These are phyloP conservation scores for Monilinia aucupariae DNA, from an alignment of 2,329 filamentous ascomycete genomes.

Conservation along the genomic window DNA sequence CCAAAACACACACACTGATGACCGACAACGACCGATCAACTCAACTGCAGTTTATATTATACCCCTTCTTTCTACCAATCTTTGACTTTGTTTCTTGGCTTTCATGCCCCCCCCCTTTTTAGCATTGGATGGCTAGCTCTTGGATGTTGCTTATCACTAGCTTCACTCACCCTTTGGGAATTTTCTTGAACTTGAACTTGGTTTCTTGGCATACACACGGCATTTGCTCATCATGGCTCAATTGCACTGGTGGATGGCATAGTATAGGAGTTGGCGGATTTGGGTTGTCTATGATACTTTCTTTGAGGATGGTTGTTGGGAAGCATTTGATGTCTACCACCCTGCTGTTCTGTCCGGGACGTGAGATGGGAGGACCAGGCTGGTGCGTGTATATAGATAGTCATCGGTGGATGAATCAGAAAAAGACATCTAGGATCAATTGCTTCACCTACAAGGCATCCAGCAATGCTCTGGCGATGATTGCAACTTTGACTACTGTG, in stretches of 20 bases:
- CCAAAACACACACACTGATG: not conserved
- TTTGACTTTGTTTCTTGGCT: not conserved
- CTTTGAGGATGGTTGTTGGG: not conserved
- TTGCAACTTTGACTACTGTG: not conserved
- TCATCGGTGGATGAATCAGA: not conserved
- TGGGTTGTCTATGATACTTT: not conserved
- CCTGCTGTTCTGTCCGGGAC: not conserved
- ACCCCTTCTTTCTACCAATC: constrained; percentile 11
- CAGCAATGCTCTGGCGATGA: not conserved
- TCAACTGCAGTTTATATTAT: constrained; percentile 5
- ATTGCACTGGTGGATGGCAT: not conserved
- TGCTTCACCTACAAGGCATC: not conserved
- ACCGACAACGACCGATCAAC: constrained; percentile 3
- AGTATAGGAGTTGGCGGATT: constrained; percentile 10
- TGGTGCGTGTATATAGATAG: not conserved
- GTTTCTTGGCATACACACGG: constrained; percentile 10
- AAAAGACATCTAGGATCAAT: not conserved
- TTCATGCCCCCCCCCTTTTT: not conserved
- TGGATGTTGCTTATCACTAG: not conserved
- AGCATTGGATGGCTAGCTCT: constrained; percentile 1
- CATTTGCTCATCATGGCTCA: constrained; percentile 6
- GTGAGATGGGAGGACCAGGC: not conserved
- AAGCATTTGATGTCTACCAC: not conserved
- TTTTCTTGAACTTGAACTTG: constrained; percentile 12
- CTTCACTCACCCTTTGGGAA: not conserved